Base-by-base conservation (phyloP, 306 rosid genomes). In the Acacia confusa region DNA sequence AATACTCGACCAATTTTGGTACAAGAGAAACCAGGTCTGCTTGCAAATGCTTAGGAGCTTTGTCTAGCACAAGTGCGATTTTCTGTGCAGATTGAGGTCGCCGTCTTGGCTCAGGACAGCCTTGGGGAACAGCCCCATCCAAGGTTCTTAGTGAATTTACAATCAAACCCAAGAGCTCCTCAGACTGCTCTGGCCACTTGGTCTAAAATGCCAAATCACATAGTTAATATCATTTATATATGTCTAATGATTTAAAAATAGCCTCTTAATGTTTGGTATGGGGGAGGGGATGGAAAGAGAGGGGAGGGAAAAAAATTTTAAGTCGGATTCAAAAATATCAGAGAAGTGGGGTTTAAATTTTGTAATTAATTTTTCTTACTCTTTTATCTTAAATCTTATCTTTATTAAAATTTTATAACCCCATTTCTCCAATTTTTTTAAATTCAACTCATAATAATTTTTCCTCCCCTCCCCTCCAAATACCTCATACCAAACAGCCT, bases 111-210 rank as follows among this genome's bases (percentile, higher is more conserved):
- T 96, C 98, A 1, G 97, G 97, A 87, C 97, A 93, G 77, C 97
- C 97, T 88, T 92, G 92, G 5, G 98, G 94, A 82, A 92, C 98
- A 83, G 95, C 97, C 82, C 98, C 97, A 84, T 93, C 98, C 82
- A 96, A 86, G 80, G 98, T 94, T 86, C 97, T 93, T 82, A 96
- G 84, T 13, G 99, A 96, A 78, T 96, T 96, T 75, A 96, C 97
- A 85, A 96, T 96, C 91, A 96, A 88, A 58, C 99, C 98, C 78
- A 96, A 82, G 75, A 96, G 97, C 92, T 96, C 99, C 92, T 96
- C 99, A 55, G 99, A 96, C 82, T 93, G 99, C 85, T 93, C 98
- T 43, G 97, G 99, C 97, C 99, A 96, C 88, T 93, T 96, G 65
- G 97, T 90, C 99, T 93, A 88, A 81, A 82, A 75, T 67, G 78